phyloP scores from a whole-genome alignment of 2,329 filamentous ascomycete genomes.

The Akanthomyces uredinophilus region DNA sequence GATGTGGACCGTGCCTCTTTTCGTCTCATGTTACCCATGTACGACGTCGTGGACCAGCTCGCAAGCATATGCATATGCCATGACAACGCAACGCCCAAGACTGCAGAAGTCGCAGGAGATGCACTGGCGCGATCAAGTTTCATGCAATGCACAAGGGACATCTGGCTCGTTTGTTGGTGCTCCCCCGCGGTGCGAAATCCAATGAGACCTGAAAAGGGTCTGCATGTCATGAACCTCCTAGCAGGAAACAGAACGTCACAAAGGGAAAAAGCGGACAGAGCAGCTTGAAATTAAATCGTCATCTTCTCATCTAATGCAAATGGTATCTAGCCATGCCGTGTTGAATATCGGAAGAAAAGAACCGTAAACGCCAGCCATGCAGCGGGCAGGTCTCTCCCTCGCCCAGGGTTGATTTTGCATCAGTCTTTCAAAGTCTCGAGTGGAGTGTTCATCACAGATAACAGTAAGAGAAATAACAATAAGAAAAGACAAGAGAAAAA shows the following conservation, averaged over 20 bases:
- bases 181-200: neutral
- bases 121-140: neutral
- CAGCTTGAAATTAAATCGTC: neutral
- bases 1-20: neutral
- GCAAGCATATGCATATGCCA: slow-evolving; percentile 1
- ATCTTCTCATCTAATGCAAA: neutral
- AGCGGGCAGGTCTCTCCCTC: neutral
- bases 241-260: no score
- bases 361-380: slow-evolving; percentile 10
- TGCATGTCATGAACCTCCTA: no score
- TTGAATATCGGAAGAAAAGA: neutral
- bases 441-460: neutral
- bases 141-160: neutral
- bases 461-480: neutral
- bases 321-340: slow-evolving; percentile 3
- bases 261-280: neutral
- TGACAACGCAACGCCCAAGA: neutral
- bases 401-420: slow-evolving; percentile 3
- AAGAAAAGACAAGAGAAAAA: neutral
- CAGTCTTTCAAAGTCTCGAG: neutral
- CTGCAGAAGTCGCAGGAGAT: no score
- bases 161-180: neutral
- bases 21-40: neutral
- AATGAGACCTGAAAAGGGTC: no score
- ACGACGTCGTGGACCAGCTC: neutral